Base-by-base conservation (phyloP, 2,329 filamentous ascomycete genomes). In the Cadophora sp. region DNA sequence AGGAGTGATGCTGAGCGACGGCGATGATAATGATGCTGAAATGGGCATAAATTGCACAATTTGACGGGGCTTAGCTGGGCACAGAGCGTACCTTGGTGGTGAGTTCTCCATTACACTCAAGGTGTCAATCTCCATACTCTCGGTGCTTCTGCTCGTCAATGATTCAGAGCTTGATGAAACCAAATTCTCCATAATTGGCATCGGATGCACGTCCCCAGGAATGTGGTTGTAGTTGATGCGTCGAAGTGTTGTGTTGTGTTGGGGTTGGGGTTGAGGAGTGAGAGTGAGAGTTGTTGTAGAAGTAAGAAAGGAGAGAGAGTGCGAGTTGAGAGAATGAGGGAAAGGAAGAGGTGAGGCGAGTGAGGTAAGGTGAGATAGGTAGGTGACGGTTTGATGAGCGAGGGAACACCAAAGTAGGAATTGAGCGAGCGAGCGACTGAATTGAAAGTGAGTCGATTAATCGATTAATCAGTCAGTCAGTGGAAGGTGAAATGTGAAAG, bases 81-180 rank as follows among this genome's bases (percentile, higher is more conserved):
- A 22, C 16, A 63, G 45, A 66, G 65, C 73, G 70, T 66, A 75
- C 73, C 66, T 70, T 62, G 56, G 69, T 18, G 71, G 69, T 9
- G 70, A 70, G 55, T 71, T 64, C n/a, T 62, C 69, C 60, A 71
- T 51, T 36, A 63, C 64, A 64, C 66, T 69, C 64, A 73, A 62
- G 39, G 50, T 65, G 53, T 75, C 73, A 11, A 73, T 59, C 22
- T 75, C 74, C 71, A 75, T 73, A 55, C 69, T 72, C 22, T 72
- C 65, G 1, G 71, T 72, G 43, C 71, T 74, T 39, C 66, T 59
- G 62, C 66, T 72, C 8, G 74, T 74, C 61, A 76, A 70, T 3
- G 74, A 76, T 11, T 64, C 73, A 4, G 72, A 73, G 55, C 69
- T 72, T n/a, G 73, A 73, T 3, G 59, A 59, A 20, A 41, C 18